A percentile compares a stretch with the other conserved stretches of the same genome.
These are phyloP conservation scores for Solanum commersonii DNA, from an alignment of 257 asterid genomes.

Conservation along the genomic window DNA sequence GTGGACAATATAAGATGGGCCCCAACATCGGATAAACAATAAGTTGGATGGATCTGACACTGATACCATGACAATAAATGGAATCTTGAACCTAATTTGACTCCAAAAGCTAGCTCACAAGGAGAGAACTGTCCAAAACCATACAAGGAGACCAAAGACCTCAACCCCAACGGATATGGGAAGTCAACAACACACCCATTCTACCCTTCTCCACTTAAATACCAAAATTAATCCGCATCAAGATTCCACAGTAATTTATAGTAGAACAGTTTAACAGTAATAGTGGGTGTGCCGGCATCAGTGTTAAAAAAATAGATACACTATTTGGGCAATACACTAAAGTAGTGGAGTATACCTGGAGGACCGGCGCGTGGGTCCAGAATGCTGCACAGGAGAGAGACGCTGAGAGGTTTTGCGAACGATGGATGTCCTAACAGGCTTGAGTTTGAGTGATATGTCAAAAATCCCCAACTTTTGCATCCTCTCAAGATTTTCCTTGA, in stretches of 20 bases:
- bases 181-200: not conserved
- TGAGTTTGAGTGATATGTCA: constrained; percentile 57
- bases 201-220: not conserved
- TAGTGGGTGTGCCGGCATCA: not conserved
- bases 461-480: constrained; percentile 80
- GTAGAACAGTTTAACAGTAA: not conserved
- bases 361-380: constrained; percentile 76
- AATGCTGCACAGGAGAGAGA: constrained; percentile 28
- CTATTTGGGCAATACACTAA: not conserved
- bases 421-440: constrained; percentile 16
- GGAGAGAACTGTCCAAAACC: not conserved
- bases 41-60: not conserved
- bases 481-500: constrained; percentile 66
- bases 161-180: not conserved
- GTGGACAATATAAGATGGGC: not conserved
- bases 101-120: not conserved
- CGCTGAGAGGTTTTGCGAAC: constrained; percentile 14
- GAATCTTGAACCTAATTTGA: not conserved
- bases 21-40: not conserved
- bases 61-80: not conserved
- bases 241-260: not conserved
- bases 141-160: not conserved
- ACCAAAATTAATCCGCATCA: not conserved
- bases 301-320: not conserved
- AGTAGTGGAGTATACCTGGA: constrained; percentile 39